Evolutionary conservation across 2,329 filamentous ascomycete genomes (phyloP).

Genomic region (Neofusicoccum sp.): DNA sequence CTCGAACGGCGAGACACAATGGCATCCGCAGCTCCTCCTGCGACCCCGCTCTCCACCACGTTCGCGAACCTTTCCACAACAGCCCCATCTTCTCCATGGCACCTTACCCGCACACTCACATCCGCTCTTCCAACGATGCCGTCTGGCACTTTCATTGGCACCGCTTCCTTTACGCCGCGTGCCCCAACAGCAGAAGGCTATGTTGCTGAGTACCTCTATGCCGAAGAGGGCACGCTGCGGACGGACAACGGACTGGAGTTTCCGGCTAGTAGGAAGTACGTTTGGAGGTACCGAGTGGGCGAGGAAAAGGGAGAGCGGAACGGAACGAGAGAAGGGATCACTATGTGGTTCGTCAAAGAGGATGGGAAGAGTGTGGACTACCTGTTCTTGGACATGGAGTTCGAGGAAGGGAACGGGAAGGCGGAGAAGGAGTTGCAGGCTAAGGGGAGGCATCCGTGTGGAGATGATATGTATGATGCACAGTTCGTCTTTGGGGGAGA

Average conservation of each 20-base stretch:
- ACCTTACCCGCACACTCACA: conserved; percentile 59
- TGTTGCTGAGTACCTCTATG: conserved; percentile 64
- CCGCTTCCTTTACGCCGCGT: conserved; percentile 64
- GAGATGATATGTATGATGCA: conserved; percentile 72
- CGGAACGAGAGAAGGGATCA: conserved; percentile 55
- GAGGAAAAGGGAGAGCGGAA: conserved; percentile 20
- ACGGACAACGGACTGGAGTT: conserved; percentile 60
- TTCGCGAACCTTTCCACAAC: not conserved
- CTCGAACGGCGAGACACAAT: too few species aligned
- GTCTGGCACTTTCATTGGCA: conserved; percentile 67
- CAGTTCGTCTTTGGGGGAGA: conserved; percentile 62
- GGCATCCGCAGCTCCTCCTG: not conserved
- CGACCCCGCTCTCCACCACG: not conserved
- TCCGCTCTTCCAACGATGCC: conserved; percentile 63
- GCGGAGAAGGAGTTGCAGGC: conserved; percentile 42
- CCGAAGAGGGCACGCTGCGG: conserved; percentile 67
- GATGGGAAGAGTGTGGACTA: conserved; percentile 68
- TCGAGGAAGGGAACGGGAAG: conserved; percentile 37
- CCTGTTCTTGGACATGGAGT: conserved; percentile 70
- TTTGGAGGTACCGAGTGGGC: conserved; percentile 65
- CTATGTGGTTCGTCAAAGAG: conserved; percentile 69
- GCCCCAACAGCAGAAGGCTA: conserved; percentile 48
- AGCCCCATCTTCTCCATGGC: conserved; percentile 59
- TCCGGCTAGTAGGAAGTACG: conserved; percentile 65
- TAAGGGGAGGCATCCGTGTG: conserved; percentile 69